Evolutionary conservation across 2,329 filamentous ascomycete genomes (phyloP), one percentile per base, ranked within the genome.

Genomic region (Dactylellina cionopaga): DNA sequence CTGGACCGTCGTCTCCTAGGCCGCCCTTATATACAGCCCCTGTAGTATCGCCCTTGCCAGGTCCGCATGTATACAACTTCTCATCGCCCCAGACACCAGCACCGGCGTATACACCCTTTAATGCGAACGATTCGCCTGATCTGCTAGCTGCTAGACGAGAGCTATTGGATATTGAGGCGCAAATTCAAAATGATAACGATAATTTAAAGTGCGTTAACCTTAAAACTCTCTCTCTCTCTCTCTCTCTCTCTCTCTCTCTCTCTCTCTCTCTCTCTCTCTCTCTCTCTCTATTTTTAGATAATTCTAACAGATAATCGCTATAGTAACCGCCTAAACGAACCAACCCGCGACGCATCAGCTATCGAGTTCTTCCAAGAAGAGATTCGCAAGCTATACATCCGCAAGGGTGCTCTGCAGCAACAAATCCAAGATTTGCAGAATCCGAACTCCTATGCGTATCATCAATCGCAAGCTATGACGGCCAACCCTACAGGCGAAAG

Each of bases 391-490:
- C 29, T 56, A 5, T 22, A 63, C 17, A 10, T 44, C 31, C 65
- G 56, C 24, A 49, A 44, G 9, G 47, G 43, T 5, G 25, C 25
- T 2, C 15, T 70, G 0, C 22, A 37, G 17, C 65, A 56, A 24
- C 49, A 25, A 39, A 35, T 70, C 17, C 47, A 56, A 27, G 65
- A 62, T 25, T 33, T 70, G 0, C 65, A 70, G 29, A 37, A 70
- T 29, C 56, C 65, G 2, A 51, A 46, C 24, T 49, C 65, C 9
- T 49, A 51, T n/a, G 65, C 65, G 1, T 70, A 56, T 24, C 33
- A 49, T 5, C 65, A 68, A 35, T 59, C 63, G n/a, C 63, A 68
- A 27, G 52, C 63, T 1, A 68, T 68, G 52, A 59, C 54, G 2
- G 52, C 19, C 17, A 27, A 35, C 6, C 27, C 31, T 7, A 35